Base-by-base conservation (phyloP, 768 basidiomycete genomes). In the Amylocystis lapponica region DNA sequence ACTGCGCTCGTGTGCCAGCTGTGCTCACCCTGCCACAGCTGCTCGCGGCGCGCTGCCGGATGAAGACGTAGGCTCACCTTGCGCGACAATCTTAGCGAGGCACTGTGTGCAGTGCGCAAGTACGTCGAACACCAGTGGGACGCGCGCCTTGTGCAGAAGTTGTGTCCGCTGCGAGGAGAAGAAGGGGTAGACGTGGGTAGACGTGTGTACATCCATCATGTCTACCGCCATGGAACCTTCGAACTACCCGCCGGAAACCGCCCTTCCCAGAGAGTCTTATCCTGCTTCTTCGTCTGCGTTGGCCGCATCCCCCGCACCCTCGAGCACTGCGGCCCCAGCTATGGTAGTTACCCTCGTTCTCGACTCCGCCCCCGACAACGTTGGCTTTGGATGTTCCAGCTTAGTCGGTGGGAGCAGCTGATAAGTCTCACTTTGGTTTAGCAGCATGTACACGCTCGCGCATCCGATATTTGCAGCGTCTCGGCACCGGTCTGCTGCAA, bases 1-100 rank as follows among this genome's bases (percentile, higher is more conserved):
- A 7, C 32, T 40, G n/a, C n/a, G 5, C 14, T 22, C 7, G 27
- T 27, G 3, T 8, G 26, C 7, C 14, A 6, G n/a, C 14, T 27
- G 13, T n/a, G n/a, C n/a, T n/a, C n/a, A n/a, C n/a, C n/a, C n/a
- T n/a, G n/a, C n/a, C 94, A 71, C 88, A 93, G 48, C 76, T 95
- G 14, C 79, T 94, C 14, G 71, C 80, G 0, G 81, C 89, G 1
- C 76, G 86, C 21, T 74, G 81, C 16, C 78, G 91, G 50, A 63
- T 95, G 27, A 85, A 91, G 32, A 77, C 84, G 0, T 91, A 95
- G 54, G 75, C 81, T 95, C 36, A 71, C 91, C 2, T 86, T 87
- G 0, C 74, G 95, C 3, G 77, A 82, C 40, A 86, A 83, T 54
- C 68, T 81, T 13, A 83, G 81, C 8, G 80, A 83, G 53, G 82